These are phyloP conservation scores for Moelleriella libera DNA, from an alignment of 2,329 filamentous ascomycete genomes.

Conservation along the genomic window DNA sequence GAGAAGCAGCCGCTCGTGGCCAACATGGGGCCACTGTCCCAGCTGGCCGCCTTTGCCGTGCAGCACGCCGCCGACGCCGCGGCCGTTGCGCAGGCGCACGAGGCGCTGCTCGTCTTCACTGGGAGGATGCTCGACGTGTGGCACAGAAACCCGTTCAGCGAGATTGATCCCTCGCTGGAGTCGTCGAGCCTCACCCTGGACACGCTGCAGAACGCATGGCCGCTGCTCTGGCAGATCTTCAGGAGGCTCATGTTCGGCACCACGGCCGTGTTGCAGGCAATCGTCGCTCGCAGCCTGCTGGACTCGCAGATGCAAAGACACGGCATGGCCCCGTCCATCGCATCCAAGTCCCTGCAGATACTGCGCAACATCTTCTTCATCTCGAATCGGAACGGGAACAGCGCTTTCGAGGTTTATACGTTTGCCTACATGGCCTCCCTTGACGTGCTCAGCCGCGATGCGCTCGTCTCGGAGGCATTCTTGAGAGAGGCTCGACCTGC, in stretches of 20 bases:
- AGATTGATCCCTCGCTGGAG: slow-evolving; percentile 57
- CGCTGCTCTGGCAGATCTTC: slow-evolving; percentile 60
- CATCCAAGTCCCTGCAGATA: slow-evolving; percentile 56
- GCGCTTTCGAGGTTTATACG: slow-evolving; percentile 67
- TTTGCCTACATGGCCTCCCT: slow-evolving; percentile 75
- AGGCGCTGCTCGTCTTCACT: slow-evolving; percentile 54
- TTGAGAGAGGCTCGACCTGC: slow-evolving; percentile 43
- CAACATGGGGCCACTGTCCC: slow-evolving; percentile 53
- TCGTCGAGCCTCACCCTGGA: slow-evolving; percentile 46
- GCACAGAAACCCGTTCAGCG: slow-evolving; percentile 60
- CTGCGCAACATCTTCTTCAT: slow-evolving; percentile 74
- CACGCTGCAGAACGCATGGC: slow-evolving; percentile 51
- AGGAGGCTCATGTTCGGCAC: slow-evolving; percentile 63
- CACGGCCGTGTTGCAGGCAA: slow-evolving; percentile 60
- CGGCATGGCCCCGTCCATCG: slow-evolving; percentile 44
- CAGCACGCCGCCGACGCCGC: slow-evolving; percentile 33
- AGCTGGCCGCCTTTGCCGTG: slow-evolving; percentile 49
- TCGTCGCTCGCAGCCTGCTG: slow-evolving; percentile 49
- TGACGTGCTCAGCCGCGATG: slow-evolving; percentile 64
- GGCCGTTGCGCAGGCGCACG: slow-evolving; percentile 35
- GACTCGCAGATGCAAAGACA: slow-evolving; percentile 32
- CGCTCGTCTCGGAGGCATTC: slow-evolving; percentile 50
- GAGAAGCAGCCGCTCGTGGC: slow-evolving; percentile 47
- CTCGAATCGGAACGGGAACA: slow-evolving; percentile 57
- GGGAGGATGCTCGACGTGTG: slow-evolving; percentile 55